Evolutionary conservation across 805 yeast genomes (phyloP).

Genomic region (Pachysolen tannophilus): DNA sequence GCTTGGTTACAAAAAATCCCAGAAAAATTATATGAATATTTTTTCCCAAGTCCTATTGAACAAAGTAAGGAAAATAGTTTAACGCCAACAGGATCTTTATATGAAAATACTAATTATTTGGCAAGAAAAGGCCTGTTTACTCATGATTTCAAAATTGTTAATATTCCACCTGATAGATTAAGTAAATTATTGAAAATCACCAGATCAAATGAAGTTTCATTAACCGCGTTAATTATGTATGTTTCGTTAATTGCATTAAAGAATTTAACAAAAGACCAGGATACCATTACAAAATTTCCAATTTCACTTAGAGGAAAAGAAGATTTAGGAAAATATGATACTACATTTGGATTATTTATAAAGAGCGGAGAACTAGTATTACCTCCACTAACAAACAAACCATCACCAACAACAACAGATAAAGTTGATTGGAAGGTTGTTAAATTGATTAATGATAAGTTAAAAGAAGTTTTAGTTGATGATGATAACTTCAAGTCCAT

Average conservation of each 20-base stretch:
- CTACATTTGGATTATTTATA: constrained; percentile 5
- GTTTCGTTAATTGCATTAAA: not conserved
- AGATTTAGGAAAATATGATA: not conserved
- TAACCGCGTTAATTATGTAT: constrained; percentile 4
- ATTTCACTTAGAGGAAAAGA: not conserved
- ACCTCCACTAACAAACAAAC: not conserved
- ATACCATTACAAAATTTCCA: constrained; percentile 2
- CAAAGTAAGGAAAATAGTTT: no score
- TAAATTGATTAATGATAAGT: not conserved
- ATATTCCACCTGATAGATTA: not conserved
- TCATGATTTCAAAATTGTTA: not conserved
- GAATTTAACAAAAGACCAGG: not conserved
- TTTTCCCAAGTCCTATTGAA: not conserved
- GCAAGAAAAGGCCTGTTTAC: not conserved
- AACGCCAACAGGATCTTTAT: not conserved
- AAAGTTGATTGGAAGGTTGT: not conserved
- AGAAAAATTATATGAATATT: not conserved
- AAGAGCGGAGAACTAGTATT: no score
- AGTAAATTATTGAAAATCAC: not conserved
- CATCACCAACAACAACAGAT: not conserved
- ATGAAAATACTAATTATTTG: not conserved
- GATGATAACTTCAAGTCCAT: not conserved
- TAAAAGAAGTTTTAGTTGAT: not conserved
- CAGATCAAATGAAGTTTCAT: not conserved
- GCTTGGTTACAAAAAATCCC: not conserved